Conservation (phyloP, 1,139 yeast species). For the Yamadazyma friedrichii region DNA sequence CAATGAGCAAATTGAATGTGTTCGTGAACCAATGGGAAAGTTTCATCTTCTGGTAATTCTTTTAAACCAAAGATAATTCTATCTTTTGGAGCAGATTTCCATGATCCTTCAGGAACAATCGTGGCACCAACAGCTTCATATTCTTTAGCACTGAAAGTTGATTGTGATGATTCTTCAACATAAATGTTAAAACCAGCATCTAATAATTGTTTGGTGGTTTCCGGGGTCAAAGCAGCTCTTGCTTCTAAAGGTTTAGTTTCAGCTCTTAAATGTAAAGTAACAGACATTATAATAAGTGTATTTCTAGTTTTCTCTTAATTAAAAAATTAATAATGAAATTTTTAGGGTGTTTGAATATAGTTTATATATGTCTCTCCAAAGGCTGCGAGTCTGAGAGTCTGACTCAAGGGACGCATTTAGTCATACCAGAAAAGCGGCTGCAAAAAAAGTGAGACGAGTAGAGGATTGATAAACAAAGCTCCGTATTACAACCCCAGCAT, state of each 20-base stretch:
- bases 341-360: background rate
- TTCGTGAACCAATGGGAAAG: slow-evolving; percentile 90
- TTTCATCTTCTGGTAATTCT: slow-evolving; percentile 88
- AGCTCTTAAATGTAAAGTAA: slow-evolving; percentile 80
- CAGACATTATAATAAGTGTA: slow-evolving; percentile 21
- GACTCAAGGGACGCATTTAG: slow-evolving; percentile 2
- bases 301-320: background rate
- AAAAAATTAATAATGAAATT: background rate
- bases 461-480: too few species aligned
- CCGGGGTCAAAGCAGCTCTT: slow-evolving; percentile 94
- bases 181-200: slow-evolving; percentile 86
- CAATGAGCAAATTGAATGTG: slow-evolving; percentile 99
- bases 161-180: slow-evolving; percentile 84
- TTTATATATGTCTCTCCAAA: background rate
- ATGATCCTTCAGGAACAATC: slow-evolving; percentile 89
- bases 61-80: slow-evolving; percentile 90
- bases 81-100: slow-evolving; percentile 88
- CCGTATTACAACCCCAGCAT: too few species aligned
- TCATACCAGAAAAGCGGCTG: slow-evolving; percentile 1
- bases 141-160: slow-evolving; percentile 74
- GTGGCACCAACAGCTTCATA: slow-evolving; percentile 79
- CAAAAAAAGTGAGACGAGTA: background rate
- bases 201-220: slow-evolving; percentile 77
- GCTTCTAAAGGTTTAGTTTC: slow-evolving; percentile 97
- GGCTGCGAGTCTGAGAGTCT: too few species aligned